phyloP scores from a whole-genome alignment of 2,329 filamentous ascomycete species.

The Cytospora paraplurivora region DNA sequence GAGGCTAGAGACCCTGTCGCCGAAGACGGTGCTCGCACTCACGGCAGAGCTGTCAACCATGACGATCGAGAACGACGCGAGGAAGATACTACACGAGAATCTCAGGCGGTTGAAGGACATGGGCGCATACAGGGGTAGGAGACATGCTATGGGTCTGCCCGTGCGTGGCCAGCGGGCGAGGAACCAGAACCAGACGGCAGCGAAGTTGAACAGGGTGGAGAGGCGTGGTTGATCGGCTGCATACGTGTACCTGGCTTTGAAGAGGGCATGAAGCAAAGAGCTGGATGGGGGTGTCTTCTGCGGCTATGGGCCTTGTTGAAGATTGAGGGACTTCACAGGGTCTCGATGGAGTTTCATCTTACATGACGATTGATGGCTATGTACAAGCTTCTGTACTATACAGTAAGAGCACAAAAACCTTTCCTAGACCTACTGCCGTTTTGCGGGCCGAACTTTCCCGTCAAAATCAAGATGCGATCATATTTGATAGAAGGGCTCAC shows the following conservation, averaged over 20 bases:
- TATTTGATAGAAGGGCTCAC: conserved; percentile 18
- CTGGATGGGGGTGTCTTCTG: not conserved
- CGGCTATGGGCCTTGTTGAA: not conserved
- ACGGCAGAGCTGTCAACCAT: conserved; percentile 85
- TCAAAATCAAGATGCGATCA: not conserved
- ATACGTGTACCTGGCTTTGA: conserved; percentile 1
- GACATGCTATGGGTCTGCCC: conserved; percentile 91
- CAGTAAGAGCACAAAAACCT: not conserved
- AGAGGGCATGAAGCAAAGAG: not conserved
- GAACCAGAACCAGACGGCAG: conserved; percentile 65
- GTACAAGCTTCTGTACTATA: conserved; percentile 17
- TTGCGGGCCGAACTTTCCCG: too few relatives aligned
- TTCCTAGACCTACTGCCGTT: not conserved
- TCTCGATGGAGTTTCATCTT: not conserved
- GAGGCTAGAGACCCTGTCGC: conserved; percentile 72
- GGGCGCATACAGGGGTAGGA: conserved; percentile 82
- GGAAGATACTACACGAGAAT: conserved; percentile 77
- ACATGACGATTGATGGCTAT: not conserved
- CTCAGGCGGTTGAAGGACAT: conserved; percentile 87
- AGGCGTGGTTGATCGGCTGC: conserved; percentile 41
- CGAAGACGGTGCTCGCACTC: conserved; percentile 77
- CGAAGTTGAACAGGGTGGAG: conserved; percentile 63
- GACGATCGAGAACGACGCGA: conserved; percentile 90
- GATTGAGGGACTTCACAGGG: not conserved
- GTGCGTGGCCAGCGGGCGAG: conserved; percentile 89